Conservation (phyloP, 768 basidiomycete species). For the Butyriboletus loyo region DNA sequence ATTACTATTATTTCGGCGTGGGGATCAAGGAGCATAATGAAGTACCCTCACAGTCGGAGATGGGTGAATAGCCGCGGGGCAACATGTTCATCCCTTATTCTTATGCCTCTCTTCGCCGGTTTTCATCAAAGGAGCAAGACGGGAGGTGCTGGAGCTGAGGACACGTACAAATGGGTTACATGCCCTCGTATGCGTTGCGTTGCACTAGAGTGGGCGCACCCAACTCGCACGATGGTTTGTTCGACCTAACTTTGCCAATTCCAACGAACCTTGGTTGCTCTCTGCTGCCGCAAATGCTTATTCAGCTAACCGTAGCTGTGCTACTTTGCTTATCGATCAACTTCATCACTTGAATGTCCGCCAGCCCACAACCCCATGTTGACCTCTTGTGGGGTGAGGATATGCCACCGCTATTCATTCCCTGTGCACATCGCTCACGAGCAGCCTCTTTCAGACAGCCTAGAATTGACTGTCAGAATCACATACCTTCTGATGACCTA, state of each 20-base stretch:
- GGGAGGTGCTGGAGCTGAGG: neutral
- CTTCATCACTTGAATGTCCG: neutral
- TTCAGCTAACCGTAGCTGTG: neutral
- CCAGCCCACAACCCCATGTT: neutral
- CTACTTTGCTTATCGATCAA: conserved; percentile 1
- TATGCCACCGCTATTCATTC: neutral
- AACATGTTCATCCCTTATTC: neutral
- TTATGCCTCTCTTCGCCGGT: neutral
- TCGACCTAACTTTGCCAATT: neutral
- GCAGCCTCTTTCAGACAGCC: neutral
- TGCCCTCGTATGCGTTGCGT: neutral
- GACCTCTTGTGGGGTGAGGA: neutral
- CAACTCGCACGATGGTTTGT: neutral
- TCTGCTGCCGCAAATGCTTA: too few relatives aligned
- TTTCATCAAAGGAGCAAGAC: neutral
- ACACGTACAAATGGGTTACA: neutral
- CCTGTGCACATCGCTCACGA: neutral
- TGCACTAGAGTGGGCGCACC: too few relatives aligned
- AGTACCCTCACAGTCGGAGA: neutral
- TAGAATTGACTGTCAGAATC: neutral
- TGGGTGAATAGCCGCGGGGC: conserved; percentile 15
- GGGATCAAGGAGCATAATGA: conserved; percentile 19
- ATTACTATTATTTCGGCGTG: conserved; percentile 3
- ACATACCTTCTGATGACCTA: neutral
- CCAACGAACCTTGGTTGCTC: neutral